Conservation (phyloP, 768 basidiomycete species). For the Hygrocybe coccinea region DNA sequence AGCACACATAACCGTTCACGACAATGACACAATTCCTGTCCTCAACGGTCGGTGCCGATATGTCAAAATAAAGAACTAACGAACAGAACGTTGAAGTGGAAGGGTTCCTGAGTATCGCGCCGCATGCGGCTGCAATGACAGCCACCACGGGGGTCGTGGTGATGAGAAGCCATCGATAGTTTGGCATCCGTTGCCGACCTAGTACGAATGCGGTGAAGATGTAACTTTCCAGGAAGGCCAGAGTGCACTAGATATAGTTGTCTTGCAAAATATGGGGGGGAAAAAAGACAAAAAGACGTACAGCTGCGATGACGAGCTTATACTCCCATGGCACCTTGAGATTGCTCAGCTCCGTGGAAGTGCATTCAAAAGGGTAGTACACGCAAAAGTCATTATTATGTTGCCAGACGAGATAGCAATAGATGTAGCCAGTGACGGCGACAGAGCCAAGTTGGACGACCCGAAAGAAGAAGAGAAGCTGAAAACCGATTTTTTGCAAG, state of each 20-base stretch:
- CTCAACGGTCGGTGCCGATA: neutral
- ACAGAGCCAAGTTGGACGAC: slow-evolving; percentile 3
- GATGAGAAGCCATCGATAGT: neutral
- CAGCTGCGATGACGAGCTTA: neutral
- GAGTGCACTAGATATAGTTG: neutral
- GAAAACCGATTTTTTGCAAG: neutral
- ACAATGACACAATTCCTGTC: slow-evolving; percentile 2
- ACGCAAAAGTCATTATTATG: slow-evolving; percentile 1
- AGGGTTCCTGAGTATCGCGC: neutral
- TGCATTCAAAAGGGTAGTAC: neutral
- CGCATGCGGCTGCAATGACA: neutral
- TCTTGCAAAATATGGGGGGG: too few species aligned
- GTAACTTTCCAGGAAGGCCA: slow-evolving; percentile 4
- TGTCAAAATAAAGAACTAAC: neutral
- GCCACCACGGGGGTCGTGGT: neutral
- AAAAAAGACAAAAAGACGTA: neutral
- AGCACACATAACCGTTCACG: neutral
- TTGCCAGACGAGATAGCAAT: slow-evolving; percentile 5
- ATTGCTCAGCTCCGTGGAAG: neutral
- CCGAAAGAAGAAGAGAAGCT: slow-evolving; percentile 2
- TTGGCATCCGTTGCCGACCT: neutral
- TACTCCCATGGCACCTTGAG: slow-evolving; percentile 2
- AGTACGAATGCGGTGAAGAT: neutral
- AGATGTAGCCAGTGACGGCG: slow-evolving; percentile 1
- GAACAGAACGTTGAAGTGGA: slow-evolving; percentile 1